A percentile compares a stretch with the other conserved stretches of the same genome.
These are phyloP conservation scores for Ophiostoma ulmi DNA, from an alignment of 2,329 filamentous ascomycete species.

Conservation along the genomic window DNA sequence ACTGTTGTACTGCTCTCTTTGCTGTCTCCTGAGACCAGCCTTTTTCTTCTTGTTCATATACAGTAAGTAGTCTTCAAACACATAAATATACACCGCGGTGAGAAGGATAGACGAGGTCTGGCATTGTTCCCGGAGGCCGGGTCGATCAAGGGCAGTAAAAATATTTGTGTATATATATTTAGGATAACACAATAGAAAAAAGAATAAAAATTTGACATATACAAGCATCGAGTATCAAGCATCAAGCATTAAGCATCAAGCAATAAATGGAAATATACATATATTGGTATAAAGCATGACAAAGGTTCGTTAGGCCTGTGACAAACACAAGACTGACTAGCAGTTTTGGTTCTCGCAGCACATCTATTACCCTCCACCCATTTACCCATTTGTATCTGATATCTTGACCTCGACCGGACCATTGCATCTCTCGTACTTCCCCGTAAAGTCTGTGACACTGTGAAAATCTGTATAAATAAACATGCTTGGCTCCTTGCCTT, in stretches of 20 bases:
- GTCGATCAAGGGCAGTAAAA: constrained; percentile 11
- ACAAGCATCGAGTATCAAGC: not conserved
- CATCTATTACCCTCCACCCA: no score
- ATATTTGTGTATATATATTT: constrained; percentile 16
- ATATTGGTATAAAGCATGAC: not conserved
- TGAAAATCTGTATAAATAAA: not conserved
- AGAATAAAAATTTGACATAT: constrained; percentile 20
- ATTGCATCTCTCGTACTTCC: no score
- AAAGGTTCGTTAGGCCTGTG: not conserved
- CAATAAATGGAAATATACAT: not conserved
- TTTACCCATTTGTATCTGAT: no score
- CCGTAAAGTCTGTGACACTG: no score
- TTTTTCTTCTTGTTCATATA: not conserved
- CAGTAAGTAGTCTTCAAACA: not conserved
- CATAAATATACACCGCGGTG: constrained; percentile 13
- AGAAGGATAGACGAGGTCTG: not conserved
- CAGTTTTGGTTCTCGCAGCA: no score
- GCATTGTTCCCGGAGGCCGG: constrained; percentile 1
- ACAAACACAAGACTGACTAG: not conserved
- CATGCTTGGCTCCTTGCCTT: not conserved
- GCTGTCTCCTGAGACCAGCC: not conserved
- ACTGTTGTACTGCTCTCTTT: constrained; percentile 11
- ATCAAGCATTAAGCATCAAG: not conserved
- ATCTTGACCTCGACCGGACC: no score
- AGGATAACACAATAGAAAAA: constrained; percentile 22